Percentiles rank a stretch among this genome's conserved stretches.
These are phyloP conservation scores for Sonneratia alba DNA, from an alignment of 345 rosid genomes.

Conservation along the genomic window DNA sequence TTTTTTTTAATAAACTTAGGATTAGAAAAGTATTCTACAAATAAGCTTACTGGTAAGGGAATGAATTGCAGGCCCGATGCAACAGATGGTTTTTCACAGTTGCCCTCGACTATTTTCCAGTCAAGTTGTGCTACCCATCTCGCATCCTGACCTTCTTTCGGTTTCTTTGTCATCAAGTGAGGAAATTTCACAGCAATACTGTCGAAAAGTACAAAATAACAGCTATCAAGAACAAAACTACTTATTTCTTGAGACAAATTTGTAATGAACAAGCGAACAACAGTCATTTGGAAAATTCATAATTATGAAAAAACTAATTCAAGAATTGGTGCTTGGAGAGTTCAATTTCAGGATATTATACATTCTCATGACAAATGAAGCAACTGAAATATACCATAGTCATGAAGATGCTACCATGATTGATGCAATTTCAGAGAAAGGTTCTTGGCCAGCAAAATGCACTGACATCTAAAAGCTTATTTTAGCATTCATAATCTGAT, in stretches of 20 bases:
- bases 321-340: not conserved
- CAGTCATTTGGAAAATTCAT: not conserved
- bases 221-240: not conserved
- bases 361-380: not conserved
- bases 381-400: not conserved
- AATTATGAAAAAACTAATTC: not conserved
- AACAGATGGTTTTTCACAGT: slow-evolving; percentile 65
- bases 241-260: not conserved
- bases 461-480: too few relatives aligned
- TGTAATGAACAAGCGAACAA: not conserved
- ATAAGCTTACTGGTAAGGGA: slow-evolving; percentile 74
- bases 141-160: slow-evolving; percentile 86
- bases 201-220: slow-evolving; percentile 26
- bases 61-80: slow-evolving; percentile 65
- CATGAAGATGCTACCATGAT: not conserved
- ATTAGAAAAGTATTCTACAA: not conserved
- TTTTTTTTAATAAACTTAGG: not conserved
- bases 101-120: slow-evolving; percentile 82
- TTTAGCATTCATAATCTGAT: too few relatives aligned
- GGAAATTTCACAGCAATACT: slow-evolving; percentile 76
- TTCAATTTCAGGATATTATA: not conserved
- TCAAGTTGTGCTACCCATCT: slow-evolving; percentile 92
- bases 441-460: not conserved
- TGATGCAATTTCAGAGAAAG: not conserved
- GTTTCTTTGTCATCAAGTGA: slow-evolving; percentile 68